A percentile compares a stretch with the other conserved stretches of the same genome.
phyloP scores from a whole-genome alignment of 352 stramenopile genomes.

The Phytophthora foliorum region DNA sequence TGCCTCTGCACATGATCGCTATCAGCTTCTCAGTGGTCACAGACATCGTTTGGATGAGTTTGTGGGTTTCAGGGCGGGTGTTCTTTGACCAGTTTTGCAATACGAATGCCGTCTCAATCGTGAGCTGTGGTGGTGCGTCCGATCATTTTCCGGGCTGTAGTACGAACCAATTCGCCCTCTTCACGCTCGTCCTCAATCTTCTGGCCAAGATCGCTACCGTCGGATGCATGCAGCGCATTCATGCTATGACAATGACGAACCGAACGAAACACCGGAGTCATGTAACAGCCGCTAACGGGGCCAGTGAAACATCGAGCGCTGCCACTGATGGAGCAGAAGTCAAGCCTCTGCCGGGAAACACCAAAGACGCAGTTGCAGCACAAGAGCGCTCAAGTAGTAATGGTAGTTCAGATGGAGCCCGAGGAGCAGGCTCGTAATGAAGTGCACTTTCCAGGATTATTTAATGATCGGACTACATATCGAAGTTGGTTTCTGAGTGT shows the following conservation, averaged over 20 bases:
- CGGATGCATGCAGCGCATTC: constrained; percentile 56
- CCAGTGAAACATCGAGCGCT: constrained; percentile 15
- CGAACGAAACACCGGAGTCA: constrained; percentile 31
- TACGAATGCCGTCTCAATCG: constrained; percentile 62
- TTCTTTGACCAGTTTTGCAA: constrained; percentile 86
- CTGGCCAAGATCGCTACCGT: constrained; percentile 60
- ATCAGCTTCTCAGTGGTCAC: constrained; percentile 69
- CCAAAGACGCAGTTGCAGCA: not conserved
- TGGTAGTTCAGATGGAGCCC: constrained; percentile 1
- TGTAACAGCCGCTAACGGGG: constrained; percentile 3
- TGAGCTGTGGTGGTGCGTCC: constrained; percentile 68
- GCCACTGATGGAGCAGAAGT: constrained; percentile 19
- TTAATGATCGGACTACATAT: not conserved
- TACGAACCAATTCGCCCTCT: constrained; percentile 78
- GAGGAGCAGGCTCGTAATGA: constrained; percentile 2
- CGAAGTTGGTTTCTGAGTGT: constrained; percentile 6
- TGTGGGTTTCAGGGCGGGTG: constrained; percentile 77
- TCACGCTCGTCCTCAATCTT: constrained; percentile 69
- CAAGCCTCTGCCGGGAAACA: constrained; percentile 19
- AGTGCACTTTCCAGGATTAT: not conserved
- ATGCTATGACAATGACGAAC: constrained; percentile 29
- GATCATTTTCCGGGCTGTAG: constrained; percentile 75
- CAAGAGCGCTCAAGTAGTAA: constrained; percentile 14
- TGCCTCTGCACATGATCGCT: constrained; percentile 60
- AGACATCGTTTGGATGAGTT: constrained; percentile 79